Evolutionary conservation across 176 grass and related monocot species (phyloP).

Genomic region (Carex kokanica): DNA sequence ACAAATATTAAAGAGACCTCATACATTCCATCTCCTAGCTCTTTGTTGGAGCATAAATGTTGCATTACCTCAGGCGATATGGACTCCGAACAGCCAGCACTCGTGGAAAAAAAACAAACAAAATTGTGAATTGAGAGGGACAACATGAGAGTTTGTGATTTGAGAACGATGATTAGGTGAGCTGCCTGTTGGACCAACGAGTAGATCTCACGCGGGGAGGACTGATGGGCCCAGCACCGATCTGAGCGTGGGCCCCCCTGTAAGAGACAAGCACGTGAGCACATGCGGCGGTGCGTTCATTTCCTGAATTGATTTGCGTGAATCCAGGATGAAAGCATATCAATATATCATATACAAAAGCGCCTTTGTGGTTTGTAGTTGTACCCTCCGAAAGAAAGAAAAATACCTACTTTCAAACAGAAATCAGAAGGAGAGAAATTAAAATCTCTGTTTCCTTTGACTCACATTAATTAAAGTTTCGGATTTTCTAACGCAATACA

Average conservation of each 20-base stretch:
- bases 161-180: neutral
- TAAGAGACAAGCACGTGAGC: constrained; percentile 9
- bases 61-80: too few relatives aligned
- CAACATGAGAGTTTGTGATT: neutral
- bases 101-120: too few relatives aligned
- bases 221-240: neutral
- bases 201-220: neutral
- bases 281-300: neutral
- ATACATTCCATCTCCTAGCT: too few relatives aligned
- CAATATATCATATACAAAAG: neutral
- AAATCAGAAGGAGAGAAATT: neutral
- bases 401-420: neutral
- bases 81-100: too few relatives aligned
- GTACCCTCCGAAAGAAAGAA: neutral
- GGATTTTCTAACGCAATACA: neutral
- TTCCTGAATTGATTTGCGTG: neutral
- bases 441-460: neutral
- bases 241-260: neutral
- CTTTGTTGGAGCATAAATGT: too few relatives aligned
- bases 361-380: neutral
- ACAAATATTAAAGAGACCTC: too few relatives aligned
- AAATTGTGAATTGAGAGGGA: too few relatives aligned
- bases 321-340: neutral
- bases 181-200: neutral
- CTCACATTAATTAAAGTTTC: neutral